Evolutionary conservation across 106 monocot genomes (phyloP), one percentile per base, ranked within the genome.

Genomic region (Xerophyta viscosa): DNA sequence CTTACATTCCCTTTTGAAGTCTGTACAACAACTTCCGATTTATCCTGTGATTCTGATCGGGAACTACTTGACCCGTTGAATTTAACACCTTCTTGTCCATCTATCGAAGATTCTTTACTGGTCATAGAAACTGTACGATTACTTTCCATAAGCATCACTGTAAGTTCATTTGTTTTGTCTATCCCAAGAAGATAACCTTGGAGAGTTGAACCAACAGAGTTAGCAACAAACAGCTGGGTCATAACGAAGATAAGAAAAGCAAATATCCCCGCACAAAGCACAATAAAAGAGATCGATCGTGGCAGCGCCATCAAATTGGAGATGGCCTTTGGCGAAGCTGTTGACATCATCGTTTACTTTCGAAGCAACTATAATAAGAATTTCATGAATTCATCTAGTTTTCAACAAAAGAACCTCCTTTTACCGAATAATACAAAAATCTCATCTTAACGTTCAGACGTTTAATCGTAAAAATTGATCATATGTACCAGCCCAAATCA

Each of bases 221-320:
- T 44, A 1, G 62, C 49, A 20, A 31, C 53, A 8, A 58, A 29
- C 19, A 68, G 33, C 23, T 63, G 21, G 8, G 68, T 68, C 33
- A 57, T 62, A 9, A 68, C 20, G 13, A 68, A 25, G 25, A 75
- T 50, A 42, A 75, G 58, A 13, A 57, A n/a, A 29, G 63, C 63
- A 5, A 68, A 44, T 18, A 29, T 63, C 37, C 62, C 58, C 5
- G 68, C 63, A 12, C 30, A 23, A 4, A 54, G 37, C 54, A 55
- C 27, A 22, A 68, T 63, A 22, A 50, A 57, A 15, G 56, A 52
- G 26, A 57, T 18, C 1, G 65, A 54, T 2, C 65, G 65, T 19
- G 52, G 51, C 12, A 46, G 18, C 6, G 52, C 44, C 29, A 45
- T 20, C 14, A n/a, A 25, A 20, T 48, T 22, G 7, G 30, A 30